These are phyloP conservation scores for Candida xiaguanensis DNA, from an alignment of 805 yeast species.

Conservation along the genomic window DNA sequence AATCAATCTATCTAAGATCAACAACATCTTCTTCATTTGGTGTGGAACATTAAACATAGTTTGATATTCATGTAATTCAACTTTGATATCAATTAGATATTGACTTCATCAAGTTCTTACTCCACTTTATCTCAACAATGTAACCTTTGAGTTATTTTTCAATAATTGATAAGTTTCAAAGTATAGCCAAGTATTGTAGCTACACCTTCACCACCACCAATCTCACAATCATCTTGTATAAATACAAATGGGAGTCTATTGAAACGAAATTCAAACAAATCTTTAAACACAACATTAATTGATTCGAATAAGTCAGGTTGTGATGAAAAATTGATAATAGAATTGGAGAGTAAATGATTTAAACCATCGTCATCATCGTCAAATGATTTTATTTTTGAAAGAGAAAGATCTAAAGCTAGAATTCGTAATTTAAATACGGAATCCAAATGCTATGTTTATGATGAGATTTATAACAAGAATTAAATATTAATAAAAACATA, in stretches of 20 bases:
- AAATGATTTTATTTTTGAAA: conserved; percentile 35
- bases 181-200: not conserved
- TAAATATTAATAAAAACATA: conserved; percentile 20
- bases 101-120: no score
- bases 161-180: not conserved
- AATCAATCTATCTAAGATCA: no score
- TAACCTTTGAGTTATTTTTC: not conserved
- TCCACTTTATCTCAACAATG: conserved; percentile 1
- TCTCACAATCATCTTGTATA: not conserved
- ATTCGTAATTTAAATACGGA: conserved; percentile 28
- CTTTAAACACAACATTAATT: not conserved
- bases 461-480: conserved; percentile 32
- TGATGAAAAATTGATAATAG: no score
- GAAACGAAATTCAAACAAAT: not conserved
- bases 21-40: no score
- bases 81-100: no score
- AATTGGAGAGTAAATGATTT: conserved; percentile 6
- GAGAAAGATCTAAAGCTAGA: conserved; percentile 41
- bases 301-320: not conserved
- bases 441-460: conserved; percentile 30
- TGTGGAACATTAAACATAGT: no score
- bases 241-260: not conserved
- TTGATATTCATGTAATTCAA: no score
- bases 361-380: conserved; percentile 39
- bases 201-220: conserved; percentile 1